Base-by-base conservation (phyloP, 2,329 filamentous ascomycete genomes). In the Fusarium scirpi region DNA sequence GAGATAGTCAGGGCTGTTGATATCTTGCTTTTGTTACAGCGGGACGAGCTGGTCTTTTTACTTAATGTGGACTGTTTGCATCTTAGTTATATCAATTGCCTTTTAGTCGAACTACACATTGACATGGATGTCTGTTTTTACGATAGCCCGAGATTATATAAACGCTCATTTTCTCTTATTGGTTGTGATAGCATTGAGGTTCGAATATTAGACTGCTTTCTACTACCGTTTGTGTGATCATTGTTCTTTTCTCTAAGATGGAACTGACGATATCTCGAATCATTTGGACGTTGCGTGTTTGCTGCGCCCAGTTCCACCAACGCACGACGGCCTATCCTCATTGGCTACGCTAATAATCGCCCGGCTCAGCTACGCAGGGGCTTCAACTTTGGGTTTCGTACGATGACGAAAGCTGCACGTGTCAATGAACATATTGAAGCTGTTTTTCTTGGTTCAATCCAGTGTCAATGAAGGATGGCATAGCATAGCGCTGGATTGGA, bases 281-380 rank as follows among this genome's bases (percentile, higher is more conserved):
- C 25, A 46, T 29, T 13, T 20, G 18, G 11, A 44, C 3, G 34
- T 38, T 29, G 25, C 25, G n/a, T 47, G 25, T n/a, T 29, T 47
- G 24, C 45, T 29, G 18, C 25, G 45, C 45, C 45, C 5, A 20
- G 18, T 47, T 16, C 24, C 49, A 22, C 34, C 49, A 53, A 43
- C n/a, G 34, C 13, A 43, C 7, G 11, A 18, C 6, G 9, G 16
- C 8, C 13, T 30, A 11, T 25, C 27, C 29, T 16, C 18, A 71
- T 71, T 71, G 68, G 68, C 30, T 41, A 22, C 20, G n/a, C 15
- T 16, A 40, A 9, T 30, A 51, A 47, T 67, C 40, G 41, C 20
- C 48, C 34, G 46, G 40, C 48, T 69, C 65, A 71, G 68, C 68
- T 69, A 53, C 40, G 52, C 65, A 71, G 69, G 69, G 69, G 65